Evolutionary conservation across 139 green algal genomes (phyloP).

Genomic region (Volvox africanus): DNA sequence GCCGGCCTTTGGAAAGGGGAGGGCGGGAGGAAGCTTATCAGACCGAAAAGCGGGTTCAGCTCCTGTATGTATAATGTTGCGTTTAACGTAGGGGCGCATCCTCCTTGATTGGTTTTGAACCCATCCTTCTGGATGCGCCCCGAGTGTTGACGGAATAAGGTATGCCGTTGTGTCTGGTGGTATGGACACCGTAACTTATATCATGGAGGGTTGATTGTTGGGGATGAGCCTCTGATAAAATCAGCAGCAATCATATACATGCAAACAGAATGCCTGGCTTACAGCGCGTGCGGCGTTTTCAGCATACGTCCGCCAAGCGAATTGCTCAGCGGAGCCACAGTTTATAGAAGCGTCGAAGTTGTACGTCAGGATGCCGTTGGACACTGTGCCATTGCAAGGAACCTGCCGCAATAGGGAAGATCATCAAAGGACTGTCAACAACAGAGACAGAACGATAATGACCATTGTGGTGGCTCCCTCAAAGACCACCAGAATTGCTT

Average conservation of each 20-base stretch:
- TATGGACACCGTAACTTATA: no score
- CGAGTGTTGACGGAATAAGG: no score
- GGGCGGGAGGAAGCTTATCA: no score
- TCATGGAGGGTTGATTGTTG: neutral
- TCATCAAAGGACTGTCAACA: no score
- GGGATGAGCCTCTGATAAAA: no score
- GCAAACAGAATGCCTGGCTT: neutral
- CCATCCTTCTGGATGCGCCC: no score
- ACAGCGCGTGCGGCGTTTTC: neutral
- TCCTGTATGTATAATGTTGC: neutral
- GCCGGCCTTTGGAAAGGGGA: neutral
- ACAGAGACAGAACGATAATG: no score
- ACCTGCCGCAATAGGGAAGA: neutral
- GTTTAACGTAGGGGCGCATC: neutral
- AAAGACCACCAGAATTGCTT: no score
- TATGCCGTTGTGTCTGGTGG: no score
- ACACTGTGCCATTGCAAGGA: neutral
- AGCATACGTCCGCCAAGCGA: neutral
- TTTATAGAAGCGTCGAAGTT: neutral
- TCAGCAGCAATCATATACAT: neutral
- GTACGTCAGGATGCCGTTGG: neutral
- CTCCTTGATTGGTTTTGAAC: no score
- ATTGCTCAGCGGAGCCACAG: constrained; percentile 41
- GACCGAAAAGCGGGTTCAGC: neutral
- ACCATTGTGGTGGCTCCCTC: no score